Evolutionary conservation across 2,329 filamentous ascomycete species (phyloP).

Genomic region (Periconia sp.): DNA sequence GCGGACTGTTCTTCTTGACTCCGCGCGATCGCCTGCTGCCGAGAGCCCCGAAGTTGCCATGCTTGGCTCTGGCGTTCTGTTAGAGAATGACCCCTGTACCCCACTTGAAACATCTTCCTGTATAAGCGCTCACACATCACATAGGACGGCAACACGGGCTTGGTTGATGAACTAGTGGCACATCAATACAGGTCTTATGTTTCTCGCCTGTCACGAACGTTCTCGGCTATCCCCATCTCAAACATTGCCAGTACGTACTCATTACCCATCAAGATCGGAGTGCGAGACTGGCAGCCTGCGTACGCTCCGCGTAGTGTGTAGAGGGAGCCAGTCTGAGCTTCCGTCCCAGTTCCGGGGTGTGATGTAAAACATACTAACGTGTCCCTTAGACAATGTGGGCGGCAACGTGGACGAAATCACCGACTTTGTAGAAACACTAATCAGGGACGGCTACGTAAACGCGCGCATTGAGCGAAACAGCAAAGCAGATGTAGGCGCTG

Average conservation of each 20-base stretch:
- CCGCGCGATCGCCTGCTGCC: neutral
- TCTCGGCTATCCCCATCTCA: slow-evolving; percentile 65
- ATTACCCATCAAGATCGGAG: too few species aligned
- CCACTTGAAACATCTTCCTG: slow-evolving; percentile 19
- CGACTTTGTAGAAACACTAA: slow-evolving; percentile 60
- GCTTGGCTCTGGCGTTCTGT: too few species aligned
- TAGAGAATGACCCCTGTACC: neutral
- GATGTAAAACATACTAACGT: too few species aligned
- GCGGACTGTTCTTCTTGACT: too few species aligned
- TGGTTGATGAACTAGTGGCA: slow-evolving; percentile 72
- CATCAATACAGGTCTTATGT: slow-evolving; percentile 80
- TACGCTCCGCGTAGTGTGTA: too few species aligned
- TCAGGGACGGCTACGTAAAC: slow-evolving; percentile 57
- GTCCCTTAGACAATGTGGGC: slow-evolving; percentile 58
- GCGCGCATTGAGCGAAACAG: slow-evolving; percentile 56
- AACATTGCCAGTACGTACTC: slow-evolving; percentile 61
- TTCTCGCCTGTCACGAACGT: slow-evolving; percentile 73
- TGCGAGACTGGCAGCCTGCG: too few species aligned
- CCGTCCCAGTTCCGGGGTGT: too few species aligned
- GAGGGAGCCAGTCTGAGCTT: too few species aligned
- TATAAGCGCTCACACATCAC: slow-evolving; percentile 22
- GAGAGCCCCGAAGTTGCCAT: too few species aligned
- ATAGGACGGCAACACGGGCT: slow-evolving; percentile 72
- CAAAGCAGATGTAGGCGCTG: slow-evolving; percentile 47
- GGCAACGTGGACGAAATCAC: slow-evolving; percentile 58